Evolutionary conservation across 352 stramenopile genomes (phyloP).

Genomic region (Thalassiosira livingstoniorum): DNA sequence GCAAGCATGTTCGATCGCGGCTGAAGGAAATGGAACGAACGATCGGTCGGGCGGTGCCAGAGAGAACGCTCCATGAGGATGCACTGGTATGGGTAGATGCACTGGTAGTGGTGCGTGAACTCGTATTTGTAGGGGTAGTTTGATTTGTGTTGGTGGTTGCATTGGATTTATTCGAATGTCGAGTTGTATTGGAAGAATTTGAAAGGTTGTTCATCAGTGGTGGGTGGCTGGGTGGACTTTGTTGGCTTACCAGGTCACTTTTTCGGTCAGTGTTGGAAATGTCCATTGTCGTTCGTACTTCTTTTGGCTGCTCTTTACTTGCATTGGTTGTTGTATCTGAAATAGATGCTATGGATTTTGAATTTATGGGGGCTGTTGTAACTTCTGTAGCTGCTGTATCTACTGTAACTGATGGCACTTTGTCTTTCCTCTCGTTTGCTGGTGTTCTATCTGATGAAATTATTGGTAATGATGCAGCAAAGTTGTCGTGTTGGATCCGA

Average conservation of each 20-base stretch:
- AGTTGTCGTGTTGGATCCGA: too few relatives aligned
- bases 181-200: too few relatives aligned
- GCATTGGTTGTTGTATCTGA: background rate
- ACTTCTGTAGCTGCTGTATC: too few relatives aligned
- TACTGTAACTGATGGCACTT: too few relatives aligned
- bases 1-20: constrained; percentile 52
- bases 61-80: constrained; percentile 39
- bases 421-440: too few relatives aligned
- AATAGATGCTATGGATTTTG: too few relatives aligned
- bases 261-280: too few relatives aligned
- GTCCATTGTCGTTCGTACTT: background rate
- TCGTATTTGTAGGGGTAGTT: background rate
- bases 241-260: background rate
- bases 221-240: background rate
- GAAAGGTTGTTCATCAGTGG: background rate
- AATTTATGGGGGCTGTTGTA: too few relatives aligned
- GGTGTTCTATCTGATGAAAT: too few relatives aligned
- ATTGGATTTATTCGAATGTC: too few relatives aligned
- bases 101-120: constrained; percentile 24
- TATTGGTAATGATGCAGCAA: too few relatives aligned
- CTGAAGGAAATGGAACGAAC: constrained; percentile 59
- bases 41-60: constrained; percentile 26
- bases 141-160: background rate
- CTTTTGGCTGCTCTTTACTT: background rate
- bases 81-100: constrained; percentile 17